These are phyloP conservation scores for Dipteronia sinensis DNA, from an alignment of 345 rosid species.

Conservation along the genomic window DNA sequence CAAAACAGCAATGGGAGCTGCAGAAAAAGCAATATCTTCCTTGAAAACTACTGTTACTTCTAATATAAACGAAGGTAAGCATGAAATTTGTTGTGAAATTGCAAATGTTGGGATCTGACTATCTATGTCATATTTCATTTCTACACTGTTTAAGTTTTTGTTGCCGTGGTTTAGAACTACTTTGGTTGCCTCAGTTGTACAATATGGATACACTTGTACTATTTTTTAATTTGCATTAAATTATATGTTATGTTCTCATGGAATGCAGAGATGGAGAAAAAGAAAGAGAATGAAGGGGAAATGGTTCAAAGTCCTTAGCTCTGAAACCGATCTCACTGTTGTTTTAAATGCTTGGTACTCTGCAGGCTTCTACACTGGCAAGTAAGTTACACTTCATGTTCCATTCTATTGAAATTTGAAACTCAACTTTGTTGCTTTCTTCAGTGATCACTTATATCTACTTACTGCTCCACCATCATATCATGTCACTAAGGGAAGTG, in stretches of 20 bases:
- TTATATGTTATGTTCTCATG: neutral
- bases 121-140: neutral
- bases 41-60: constrained; percentile 27
- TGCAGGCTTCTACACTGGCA: constrained; percentile 65
- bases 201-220: neutral
- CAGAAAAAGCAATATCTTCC: constrained; percentile 56
- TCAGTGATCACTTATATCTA: neutral
- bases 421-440: constrained; percentile 2
- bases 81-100: neutral
- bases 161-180: neutral
- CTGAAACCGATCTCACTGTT: constrained; percentile 48
- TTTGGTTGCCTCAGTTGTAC: neutral
- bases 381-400: constrained; percentile 39
- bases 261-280: constrained; percentile 32
- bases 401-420: neutral
- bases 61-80: constrained; percentile 35
- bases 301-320: constrained; percentile 23
- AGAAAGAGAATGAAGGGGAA: constrained; percentile 37
- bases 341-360: constrained; percentile 70
- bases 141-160: neutral
- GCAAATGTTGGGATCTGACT: neutral
- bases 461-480: neutral
- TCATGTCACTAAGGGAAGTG: neutral
- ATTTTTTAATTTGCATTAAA: neutral
- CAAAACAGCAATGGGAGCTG: constrained; percentile 58